Evolutionary conservation across 805 yeast genomes (phyloP).

Genomic region (Cyberlindnera subsufficiens): DNA sequence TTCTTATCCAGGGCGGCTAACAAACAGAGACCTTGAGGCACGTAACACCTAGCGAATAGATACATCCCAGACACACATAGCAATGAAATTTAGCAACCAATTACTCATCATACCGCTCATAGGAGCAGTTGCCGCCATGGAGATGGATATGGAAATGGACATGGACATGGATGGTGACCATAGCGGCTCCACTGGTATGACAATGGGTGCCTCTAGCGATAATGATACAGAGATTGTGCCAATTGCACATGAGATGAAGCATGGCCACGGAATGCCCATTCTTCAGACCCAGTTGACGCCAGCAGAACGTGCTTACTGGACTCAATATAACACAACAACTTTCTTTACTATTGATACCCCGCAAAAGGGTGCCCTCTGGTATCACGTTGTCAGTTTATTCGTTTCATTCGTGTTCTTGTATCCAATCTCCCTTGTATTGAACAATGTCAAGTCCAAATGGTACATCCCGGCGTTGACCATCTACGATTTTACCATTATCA

Average conservation of each 20-base stretch:
- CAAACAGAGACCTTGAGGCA: neutral
- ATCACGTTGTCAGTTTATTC: constrained; percentile 45
- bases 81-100: constrained; percentile 2
- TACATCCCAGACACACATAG: neutral
- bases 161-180: constrained; percentile 18
- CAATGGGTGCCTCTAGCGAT: constrained; percentile 4
- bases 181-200: neutral
- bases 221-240: constrained; percentile 26
- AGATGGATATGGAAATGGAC: constrained; percentile 19
- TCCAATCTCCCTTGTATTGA: constrained; percentile 63
- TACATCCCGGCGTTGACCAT: constrained; percentile 49
- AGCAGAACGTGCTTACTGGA: constrained; percentile 75
- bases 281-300: constrained; percentile 59
- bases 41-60: neutral
- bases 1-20: too few relatives aligned
- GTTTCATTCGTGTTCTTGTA: constrained; percentile 48
- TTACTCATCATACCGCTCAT: constrained; percentile 2
- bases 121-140: constrained; percentile 3
- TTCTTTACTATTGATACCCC: constrained; percentile 53
- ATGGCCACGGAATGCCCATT: constrained; percentile 71
- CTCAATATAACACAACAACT: constrained; percentile 68
- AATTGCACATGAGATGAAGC: constrained; percentile 39
- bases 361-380: constrained; percentile 43
- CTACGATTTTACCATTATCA: constrained; percentile 39
- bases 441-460: constrained; percentile 53